A percentile compares a stretch with the other conserved stretches of the same genome.
phyloP scores from a whole-genome alignment of 1,139 yeast genomes.

The Geotrichum histeridarum region DNA sequence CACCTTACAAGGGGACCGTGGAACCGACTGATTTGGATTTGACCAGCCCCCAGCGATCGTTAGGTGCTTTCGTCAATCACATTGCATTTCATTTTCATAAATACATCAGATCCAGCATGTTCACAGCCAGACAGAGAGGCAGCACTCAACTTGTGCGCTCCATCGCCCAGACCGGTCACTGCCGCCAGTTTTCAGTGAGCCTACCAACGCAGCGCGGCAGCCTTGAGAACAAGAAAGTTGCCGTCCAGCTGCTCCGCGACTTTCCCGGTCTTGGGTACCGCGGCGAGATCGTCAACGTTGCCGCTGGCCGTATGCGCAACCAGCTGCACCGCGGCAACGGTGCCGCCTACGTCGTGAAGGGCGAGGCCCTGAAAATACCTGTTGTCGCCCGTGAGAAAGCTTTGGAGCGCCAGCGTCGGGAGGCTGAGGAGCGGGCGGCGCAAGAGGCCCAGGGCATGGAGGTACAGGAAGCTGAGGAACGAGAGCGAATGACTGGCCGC shows the following conservation, averaged over 20 bases:
- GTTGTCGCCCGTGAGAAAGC: slow-evolving; percentile 44
- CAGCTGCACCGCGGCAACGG: slow-evolving; percentile 63
- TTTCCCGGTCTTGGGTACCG: slow-evolving; percentile 52
- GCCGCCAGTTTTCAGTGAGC: neutral
- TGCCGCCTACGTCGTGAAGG: slow-evolving; percentile 60
- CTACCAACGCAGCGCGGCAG: neutral
- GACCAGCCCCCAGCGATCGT: neutral
- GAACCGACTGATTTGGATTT: neutral
- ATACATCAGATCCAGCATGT: neutral
- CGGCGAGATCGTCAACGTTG: slow-evolving; percentile 74
- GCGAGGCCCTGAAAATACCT: slow-evolving; percentile 56
- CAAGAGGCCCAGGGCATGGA: slow-evolving; percentile 14
- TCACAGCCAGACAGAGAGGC: slow-evolving; percentile 1
- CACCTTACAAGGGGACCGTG: too few relatives aligned
- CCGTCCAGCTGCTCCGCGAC: slow-evolving; percentile 67
- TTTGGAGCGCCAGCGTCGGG: slow-evolving; percentile 13
- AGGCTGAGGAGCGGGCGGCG: slow-evolving; percentile 16
- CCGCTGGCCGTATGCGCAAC: slow-evolving; percentile 80
- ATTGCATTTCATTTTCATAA: neutral
- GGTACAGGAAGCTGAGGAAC: slow-evolving; percentile 15
- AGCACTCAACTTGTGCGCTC: neutral
- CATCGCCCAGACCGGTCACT: neutral
- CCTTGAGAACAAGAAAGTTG: slow-evolving; percentile 35
- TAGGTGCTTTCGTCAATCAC: neutral
- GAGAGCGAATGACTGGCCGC: slow-evolving; percentile 12